Evolutionary conservation across 192 early-diverging fungal species (phyloP).

Genomic region (Kickxella alabastrina): DNA sequence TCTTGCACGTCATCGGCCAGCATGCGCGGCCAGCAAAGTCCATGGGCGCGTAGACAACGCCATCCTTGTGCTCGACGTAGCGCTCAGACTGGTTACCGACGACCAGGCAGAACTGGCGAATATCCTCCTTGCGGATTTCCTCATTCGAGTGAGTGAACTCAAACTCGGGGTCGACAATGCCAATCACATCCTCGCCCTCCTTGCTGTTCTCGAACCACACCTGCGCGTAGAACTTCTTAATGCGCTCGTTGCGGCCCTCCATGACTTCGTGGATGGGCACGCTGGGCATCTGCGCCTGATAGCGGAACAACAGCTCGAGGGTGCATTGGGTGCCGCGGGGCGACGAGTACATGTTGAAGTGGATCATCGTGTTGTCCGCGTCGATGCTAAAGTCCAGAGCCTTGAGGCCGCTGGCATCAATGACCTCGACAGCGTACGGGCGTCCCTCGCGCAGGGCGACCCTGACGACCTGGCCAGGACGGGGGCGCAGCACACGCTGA

Average conservation of each 20-base stretch:
- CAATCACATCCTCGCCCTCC: conserved; percentile 54
- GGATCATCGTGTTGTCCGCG: conserved; percentile 52
- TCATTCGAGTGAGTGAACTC: conserved; percentile 72
- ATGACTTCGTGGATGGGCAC: conserved; percentile 73
- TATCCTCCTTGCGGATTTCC: conserved; percentile 76
- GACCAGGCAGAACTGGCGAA: conserved; percentile 68
- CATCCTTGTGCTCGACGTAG: conserved; percentile 86
- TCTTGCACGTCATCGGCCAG: conserved; percentile 79
- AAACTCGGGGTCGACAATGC: conserved; percentile 62
- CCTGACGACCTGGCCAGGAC: conserved; percentile 53
- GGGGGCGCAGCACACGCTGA: conserved; percentile 62
- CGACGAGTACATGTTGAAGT: conserved; percentile 58
- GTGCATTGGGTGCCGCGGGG: conserved; percentile 59
- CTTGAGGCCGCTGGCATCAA: conserved; percentile 57
- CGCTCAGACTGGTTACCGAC: conserved; percentile 70
- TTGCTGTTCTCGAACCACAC: conserved; percentile 72
- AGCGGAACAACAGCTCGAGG: conserved; percentile 76
- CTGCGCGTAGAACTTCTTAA: conserved; percentile 82
- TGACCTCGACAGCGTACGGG: conserved; percentile 15
- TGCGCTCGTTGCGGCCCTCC: conserved; percentile 58
- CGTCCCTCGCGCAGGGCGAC: conserved; percentile 9
- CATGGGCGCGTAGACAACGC: conserved; percentile 79
- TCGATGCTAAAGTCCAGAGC: conserved; percentile 53
- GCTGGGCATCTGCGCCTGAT: conserved; percentile 70
- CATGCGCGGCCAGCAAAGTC: conserved; percentile 66